Conservation (phyloP, 2,329 filamentous ascomycete species). For the Claviceps maximensis region DNA sequence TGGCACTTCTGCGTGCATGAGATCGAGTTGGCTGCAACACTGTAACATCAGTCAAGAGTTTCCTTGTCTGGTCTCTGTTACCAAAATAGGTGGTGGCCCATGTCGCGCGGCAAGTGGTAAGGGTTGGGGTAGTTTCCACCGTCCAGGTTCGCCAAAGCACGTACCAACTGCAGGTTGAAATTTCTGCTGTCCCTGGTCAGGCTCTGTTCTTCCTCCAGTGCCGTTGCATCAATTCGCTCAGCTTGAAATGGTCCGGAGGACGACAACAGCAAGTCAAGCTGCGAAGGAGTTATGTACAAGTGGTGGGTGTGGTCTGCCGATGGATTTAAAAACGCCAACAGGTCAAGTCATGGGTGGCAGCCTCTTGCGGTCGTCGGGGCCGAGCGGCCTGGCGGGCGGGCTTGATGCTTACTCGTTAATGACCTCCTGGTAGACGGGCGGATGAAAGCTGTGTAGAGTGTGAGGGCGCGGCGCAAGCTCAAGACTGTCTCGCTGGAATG, state of each 20-base stretch:
- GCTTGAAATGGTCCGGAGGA: not conserved
- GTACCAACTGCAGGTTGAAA: conserved; percentile 4
- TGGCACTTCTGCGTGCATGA: not conserved
- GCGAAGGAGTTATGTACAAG: not conserved
- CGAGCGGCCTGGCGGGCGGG: not conserved
- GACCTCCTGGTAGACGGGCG: not conserved
- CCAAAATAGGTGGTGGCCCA: not conserved
- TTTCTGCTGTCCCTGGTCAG: not conserved
- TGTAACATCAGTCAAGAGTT: conserved; percentile 2
- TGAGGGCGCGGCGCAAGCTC: not conserved
- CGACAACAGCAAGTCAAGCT: not conserved
- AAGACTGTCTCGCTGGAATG: not conserved
- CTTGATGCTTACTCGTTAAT: not conserved
- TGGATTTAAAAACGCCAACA: not conserved
- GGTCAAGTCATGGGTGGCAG: not conserved
- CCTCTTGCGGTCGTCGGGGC: conserved; percentile 4
- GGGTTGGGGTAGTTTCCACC: not conserved
- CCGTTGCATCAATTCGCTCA: not conserved
- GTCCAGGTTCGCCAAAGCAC: conserved; percentile 4
- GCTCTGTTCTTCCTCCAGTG: not conserved
- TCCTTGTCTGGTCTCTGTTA: not conserved
- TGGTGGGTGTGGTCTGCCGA: not conserved
- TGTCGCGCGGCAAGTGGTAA: conserved; percentile 2
- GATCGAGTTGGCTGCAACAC: not conserved
- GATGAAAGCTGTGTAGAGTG: not conserved